Conservation (phyloP, 768 basidiomycete species). For the Mycena amicta region DNA sequence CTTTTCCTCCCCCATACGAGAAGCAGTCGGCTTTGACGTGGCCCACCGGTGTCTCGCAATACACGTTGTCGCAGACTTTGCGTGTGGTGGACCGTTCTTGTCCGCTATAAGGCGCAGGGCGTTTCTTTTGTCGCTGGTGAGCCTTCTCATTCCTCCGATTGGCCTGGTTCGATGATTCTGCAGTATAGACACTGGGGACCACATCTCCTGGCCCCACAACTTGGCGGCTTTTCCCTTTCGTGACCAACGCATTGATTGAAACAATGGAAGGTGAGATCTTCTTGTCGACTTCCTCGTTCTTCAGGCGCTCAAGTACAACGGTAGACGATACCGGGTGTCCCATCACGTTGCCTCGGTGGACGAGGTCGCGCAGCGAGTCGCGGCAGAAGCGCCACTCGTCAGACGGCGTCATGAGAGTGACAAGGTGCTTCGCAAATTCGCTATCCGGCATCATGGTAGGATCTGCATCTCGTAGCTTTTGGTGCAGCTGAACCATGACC, state of each 20-base stretch:
- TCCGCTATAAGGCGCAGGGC: neutral
- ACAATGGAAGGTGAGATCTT: neutral
- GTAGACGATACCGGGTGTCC: too few species aligned
- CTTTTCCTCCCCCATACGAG: slow-evolving; percentile 32
- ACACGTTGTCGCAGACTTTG: slow-evolving; percentile 14
- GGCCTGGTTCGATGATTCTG: neutral
- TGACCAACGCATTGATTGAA: neutral
- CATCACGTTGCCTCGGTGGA: neutral
- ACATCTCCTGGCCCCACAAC: neutral
- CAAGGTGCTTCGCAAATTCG: slow-evolving; percentile 18
- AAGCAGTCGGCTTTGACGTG: slow-evolving; percentile 29
- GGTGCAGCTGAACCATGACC: slow-evolving; percentile 12
- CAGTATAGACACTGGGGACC: neutral
- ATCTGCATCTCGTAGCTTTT: slow-evolving; percentile 14
- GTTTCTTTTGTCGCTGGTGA: neutral
- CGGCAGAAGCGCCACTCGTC: slow-evolving; percentile 8
- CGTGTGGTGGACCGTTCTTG: neutral
- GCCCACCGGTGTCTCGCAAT: slow-evolving; percentile 24
- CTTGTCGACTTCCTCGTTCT: slow-evolving; percentile 3
- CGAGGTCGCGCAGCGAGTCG: slow-evolving; percentile 4
- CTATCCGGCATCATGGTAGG: slow-evolving; percentile 14
- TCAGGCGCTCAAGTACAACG: too few species aligned
- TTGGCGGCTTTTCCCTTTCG: neutral
- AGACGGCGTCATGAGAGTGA: slow-evolving; percentile 11
- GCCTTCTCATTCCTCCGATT: neutral